A percentile compares a stretch with the other conserved stretches of the same genome.
These are phyloP conservation scores for Astrothelium subdiscretum DNA, from an alignment of 495 filamentous ascomycete species.

Conservation along the genomic window DNA sequence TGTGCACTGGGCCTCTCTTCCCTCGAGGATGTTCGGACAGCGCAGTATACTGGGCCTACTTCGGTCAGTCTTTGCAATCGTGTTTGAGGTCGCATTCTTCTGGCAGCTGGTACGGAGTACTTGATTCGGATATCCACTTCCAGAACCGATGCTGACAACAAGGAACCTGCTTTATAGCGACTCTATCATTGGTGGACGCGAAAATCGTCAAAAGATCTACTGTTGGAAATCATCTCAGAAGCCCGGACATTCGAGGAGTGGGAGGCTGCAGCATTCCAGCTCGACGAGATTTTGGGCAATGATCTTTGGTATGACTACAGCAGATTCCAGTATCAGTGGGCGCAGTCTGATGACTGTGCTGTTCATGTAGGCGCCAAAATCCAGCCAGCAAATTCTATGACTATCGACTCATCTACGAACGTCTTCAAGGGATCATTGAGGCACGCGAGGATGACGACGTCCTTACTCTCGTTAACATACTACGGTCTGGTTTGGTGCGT, in stretches of 20 bases:
- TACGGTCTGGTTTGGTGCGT: slow-evolving; percentile 77
- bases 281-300: slow-evolving; percentile 66
- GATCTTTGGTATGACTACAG: slow-evolving; percentile 88
- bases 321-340: too few relatives aligned
- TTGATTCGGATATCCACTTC: slow-evolving; percentile 2
- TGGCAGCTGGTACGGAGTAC: slow-evolving; percentile 28
- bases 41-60: slow-evolving; percentile 9
- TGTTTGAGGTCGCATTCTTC: slow-evolving; percentile 27
- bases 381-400: slow-evolving; percentile 75
- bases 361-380: slow-evolving; percentile 65
- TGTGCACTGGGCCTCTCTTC: background rate
- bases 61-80: slow-evolving; percentile 13
- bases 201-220: slow-evolving; percentile 40
- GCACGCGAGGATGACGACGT: slow-evolving; percentile 71
- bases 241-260: slow-evolving; percentile 70
- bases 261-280: slow-evolving; percentile 65
- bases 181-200: slow-evolving; percentile 42
- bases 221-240: slow-evolving; percentile 35
- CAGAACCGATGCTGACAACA: background rate
- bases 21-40: background rate
- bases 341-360: too few relatives aligned
- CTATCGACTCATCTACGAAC: slow-evolving; percentile 72
- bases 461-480: slow-evolving; percentile 59
- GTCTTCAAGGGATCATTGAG: slow-evolving; percentile 56
- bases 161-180: slow-evolving; percentile 30